Conservation (phyloP, 202 grass and related monocot species). For the Setaria viridis region DNA sequence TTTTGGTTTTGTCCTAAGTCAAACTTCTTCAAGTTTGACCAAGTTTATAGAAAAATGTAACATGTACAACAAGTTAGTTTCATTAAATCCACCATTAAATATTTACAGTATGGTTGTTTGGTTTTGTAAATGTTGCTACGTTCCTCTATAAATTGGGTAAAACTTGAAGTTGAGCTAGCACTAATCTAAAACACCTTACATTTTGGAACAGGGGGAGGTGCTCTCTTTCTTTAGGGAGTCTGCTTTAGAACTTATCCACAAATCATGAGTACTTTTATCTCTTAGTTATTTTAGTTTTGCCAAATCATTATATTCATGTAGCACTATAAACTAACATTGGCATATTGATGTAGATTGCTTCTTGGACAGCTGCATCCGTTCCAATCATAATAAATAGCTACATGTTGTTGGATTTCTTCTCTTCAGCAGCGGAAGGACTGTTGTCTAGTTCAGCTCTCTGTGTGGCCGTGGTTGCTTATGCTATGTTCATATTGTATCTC, state of each 20-base stretch:
- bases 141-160: neutral
- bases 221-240: neutral
- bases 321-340: neutral
- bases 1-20: no score
- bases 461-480: conserved; percentile 34
- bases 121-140: neutral
- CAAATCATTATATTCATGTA: neutral
- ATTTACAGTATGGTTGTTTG: no score
- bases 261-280: neutral
- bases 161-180: no score
- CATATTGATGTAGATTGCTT: conserved; percentile 57
- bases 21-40: neutral
- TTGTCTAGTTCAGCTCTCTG: conserved; percentile 54
- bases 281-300: neutral
- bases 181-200: neutral
- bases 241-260: neutral
- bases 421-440: conserved; percentile 50
- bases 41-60: no score
- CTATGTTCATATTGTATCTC: conserved; percentile 46
- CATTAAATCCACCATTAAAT: no score
- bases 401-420: conserved; percentile 78
- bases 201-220: neutral
- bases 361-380: conserved; percentile 64
- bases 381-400: conserved; percentile 78
- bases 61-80: no score